Evolutionary conservation across 495 filamentous ascomycete species (phyloP).

Genomic region (Penicillium maclennaniae): DNA sequence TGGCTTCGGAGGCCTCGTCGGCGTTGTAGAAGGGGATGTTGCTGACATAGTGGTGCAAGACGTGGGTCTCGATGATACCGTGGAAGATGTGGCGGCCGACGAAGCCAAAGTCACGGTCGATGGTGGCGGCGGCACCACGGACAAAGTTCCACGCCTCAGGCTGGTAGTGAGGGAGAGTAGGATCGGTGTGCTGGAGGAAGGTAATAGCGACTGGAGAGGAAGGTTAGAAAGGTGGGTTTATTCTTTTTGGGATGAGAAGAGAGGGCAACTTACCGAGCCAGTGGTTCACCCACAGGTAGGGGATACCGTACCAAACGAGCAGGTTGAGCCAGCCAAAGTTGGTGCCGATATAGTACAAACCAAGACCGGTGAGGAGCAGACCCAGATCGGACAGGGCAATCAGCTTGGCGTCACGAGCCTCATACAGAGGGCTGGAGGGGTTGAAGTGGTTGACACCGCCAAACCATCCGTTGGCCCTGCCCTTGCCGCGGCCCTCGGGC

Average conservation of each 20-base stretch:
- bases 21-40: conserved; percentile 61
- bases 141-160: conserved; percentile 54
- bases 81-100: conserved; percentile 56
- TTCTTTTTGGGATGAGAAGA: background rate
- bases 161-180: conserved; percentile 54
- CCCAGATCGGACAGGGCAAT: conserved; percentile 83
- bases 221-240: background rate
- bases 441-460: conserved; percentile 92
- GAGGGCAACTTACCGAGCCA: conserved; percentile 58
- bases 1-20: conserved; percentile 58
- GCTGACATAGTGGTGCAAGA: conserved; percentile 59
- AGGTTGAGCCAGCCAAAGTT: conserved; percentile 82
- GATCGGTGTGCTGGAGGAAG: conserved; percentile 60
- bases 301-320: conserved; percentile 87
- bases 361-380: conserved; percentile 53
- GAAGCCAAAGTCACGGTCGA: conserved; percentile 59
- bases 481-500: conserved; percentile 81
- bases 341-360: conserved; percentile 58
- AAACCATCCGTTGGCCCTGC: conserved; percentile 79
- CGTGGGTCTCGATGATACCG: conserved; percentile 61
- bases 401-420: conserved; percentile 78
- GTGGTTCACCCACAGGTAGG: conserved; percentile 98
- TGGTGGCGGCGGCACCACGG: conserved; percentile 56
- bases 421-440: conserved; percentile 82
- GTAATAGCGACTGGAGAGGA: conserved; percentile 52